Conservation (phyloP, 1,139 yeast genomes). For the Candida sojae region DNA sequence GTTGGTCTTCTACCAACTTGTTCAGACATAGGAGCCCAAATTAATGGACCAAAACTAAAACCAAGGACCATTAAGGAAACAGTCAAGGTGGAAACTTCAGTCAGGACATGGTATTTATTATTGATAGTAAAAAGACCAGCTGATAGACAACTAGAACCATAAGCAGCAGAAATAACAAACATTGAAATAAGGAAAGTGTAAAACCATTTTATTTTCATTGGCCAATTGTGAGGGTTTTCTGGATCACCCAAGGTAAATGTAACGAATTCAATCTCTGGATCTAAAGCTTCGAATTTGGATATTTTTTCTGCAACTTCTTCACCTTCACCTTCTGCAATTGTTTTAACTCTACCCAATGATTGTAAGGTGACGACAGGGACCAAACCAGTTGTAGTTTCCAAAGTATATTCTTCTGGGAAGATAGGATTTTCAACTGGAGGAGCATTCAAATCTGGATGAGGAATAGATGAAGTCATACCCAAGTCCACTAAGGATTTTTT, state of each 20-base stretch:
- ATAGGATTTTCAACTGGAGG: conserved; percentile 67
- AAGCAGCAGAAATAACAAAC: conserved; percentile 83
- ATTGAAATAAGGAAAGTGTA: conserved; percentile 68
- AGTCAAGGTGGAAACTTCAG: conserved; percentile 76
- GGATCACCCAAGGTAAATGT: conserved; percentile 78
- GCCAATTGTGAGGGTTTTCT: conserved; percentile 88
- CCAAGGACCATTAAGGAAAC: conserved; percentile 90
- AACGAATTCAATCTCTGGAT: conserved; percentile 76
- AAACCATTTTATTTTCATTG: conserved; percentile 54
- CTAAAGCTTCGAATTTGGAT: conserved; percentile 29
- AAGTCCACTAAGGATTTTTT: conserved; percentile 61
- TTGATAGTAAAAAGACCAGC: conserved; percentile 72
- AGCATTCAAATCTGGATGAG: conserved; percentile 58
- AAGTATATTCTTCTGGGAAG: conserved; percentile 87
- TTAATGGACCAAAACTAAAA: conserved; percentile 80
- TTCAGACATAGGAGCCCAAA: conserved; percentile 91
- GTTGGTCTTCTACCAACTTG: conserved; percentile 86
- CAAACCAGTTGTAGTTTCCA: conserved; percentile 85
- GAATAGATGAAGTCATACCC: conserved; percentile 57
- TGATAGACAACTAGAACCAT: conserved; percentile 88
- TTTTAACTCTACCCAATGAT: conserved; percentile 58
- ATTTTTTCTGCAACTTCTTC: conserved; percentile 14
- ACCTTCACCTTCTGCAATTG: conserved; percentile 11
- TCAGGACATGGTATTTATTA: conserved; percentile 64
- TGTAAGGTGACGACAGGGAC: conserved; percentile 78